Percentiles rank a stretch among this genome's conserved stretches.
phyloP scores from a whole-genome alignment of 202 grass and related monocot species.

The Setaria viridis region DNA sequence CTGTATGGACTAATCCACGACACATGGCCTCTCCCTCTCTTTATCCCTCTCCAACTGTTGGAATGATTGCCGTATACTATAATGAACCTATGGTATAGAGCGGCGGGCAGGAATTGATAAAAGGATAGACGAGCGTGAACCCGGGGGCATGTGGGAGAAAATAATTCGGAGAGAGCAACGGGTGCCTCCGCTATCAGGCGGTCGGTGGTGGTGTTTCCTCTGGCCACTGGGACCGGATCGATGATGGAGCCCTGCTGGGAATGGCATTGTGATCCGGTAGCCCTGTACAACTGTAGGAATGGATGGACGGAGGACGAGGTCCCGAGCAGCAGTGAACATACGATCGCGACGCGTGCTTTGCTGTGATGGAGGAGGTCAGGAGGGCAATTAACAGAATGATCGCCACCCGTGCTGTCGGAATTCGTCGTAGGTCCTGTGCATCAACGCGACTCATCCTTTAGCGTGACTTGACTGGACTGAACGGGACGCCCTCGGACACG shows the following conservation, averaged over 20 bases:
- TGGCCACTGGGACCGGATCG: too few relatives aligned
- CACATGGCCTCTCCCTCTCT: slow-evolving; percentile 22
- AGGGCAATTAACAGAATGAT: too few relatives aligned
- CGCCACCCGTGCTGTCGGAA: too few relatives aligned
- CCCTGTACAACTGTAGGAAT: background rate
- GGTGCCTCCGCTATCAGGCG: background rate
- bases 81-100: background rate
- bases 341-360: slow-evolving; percentile 9
- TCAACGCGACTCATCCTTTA: too few relatives aligned
- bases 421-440: too few relatives aligned
- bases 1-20: slow-evolving; percentile 16
- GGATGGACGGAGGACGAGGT: background rate
- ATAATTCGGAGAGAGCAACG: slow-evolving; percentile 35
- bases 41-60: background rate
- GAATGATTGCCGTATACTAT: background rate
- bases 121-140: background rate
- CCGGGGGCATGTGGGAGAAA: slow-evolving; percentile 2
- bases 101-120: background rate
- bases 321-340: background rate
- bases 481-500: too few relatives aligned
- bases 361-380: background rate
- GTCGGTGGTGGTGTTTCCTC: too few relatives aligned
- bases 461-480: too few relatives aligned
- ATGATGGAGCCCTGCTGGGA: too few relatives aligned
- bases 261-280: too few relatives aligned